These are phyloP conservation scores for Asterochloris erici DNA, from an alignment of 139 green algal species.

Conservation along the genomic window DNA sequence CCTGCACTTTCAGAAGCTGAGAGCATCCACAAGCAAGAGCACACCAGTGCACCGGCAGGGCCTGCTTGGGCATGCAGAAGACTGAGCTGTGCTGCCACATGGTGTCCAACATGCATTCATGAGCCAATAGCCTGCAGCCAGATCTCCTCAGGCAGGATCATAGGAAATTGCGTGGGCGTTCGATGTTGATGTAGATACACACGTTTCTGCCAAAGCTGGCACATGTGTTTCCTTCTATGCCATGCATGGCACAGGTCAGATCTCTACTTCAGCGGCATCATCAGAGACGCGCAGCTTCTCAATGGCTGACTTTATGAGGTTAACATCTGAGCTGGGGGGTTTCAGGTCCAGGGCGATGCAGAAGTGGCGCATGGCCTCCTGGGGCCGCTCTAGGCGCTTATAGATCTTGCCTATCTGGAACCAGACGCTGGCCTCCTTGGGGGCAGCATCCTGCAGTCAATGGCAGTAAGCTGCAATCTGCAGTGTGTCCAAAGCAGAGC, in stretches of 20 bases:
- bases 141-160: too few species aligned
- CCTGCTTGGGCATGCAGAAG: too few species aligned
- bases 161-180: too few species aligned
- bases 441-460: slow-evolving; percentile 63
- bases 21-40: too few species aligned
- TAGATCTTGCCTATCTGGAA: slow-evolving; percentile 89
- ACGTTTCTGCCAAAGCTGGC: too few species aligned
- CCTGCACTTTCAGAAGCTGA: too few species aligned
- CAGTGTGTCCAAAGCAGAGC: background rate
- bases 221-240: too few species aligned
- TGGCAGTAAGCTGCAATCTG: background rate
- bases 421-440: slow-evolving; percentile 80
- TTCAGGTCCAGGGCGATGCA: slow-evolving; percentile 79
- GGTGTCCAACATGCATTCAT: too few species aligned
- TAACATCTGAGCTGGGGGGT: slow-evolving; percentile 68
- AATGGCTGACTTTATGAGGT: slow-evolving; percentile 86
- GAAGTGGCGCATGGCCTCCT: slow-evolving; percentile 74
- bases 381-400: slow-evolving; percentile 59
- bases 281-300: slow-evolving; percentile 73
- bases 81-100: too few species aligned
- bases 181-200: too few species aligned
- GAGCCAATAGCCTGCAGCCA: too few species aligned
- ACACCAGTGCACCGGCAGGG: too few species aligned
- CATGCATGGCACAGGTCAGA: slow-evolving; percentile 4
- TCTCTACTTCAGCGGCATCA: slow-evolving; percentile 72